These are phyloP conservation scores for Suillus clintonianus DNA, from an alignment of 768 basidiomycete genomes.

Conservation along the genomic window DNA sequence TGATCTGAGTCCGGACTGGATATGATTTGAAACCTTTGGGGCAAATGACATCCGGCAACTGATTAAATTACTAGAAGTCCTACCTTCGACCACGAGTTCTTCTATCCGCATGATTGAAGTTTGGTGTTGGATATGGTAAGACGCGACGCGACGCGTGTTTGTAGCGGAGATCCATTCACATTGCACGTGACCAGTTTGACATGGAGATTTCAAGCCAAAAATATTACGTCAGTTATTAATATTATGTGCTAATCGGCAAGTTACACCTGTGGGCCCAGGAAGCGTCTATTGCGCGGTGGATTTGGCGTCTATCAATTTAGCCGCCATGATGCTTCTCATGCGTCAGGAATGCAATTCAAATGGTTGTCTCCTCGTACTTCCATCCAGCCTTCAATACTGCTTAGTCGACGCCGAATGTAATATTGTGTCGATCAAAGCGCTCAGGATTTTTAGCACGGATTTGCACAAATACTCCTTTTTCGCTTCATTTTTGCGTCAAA, in stretches of 20 bases:
- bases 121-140: neutral
- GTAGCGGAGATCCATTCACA: slow-evolving; percentile 24
- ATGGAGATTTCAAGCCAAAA: neutral
- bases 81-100: slow-evolving; percentile 92
- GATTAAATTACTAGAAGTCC: neutral
- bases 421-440: neutral
- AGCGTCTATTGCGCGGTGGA: neutral
- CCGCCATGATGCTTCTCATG: neutral
- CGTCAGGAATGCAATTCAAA: neutral
- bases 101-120: slow-evolving; percentile 80
- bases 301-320: neutral
- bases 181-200: slow-evolving; percentile 16
- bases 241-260: neutral
- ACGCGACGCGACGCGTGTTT: slow-evolving; percentile 37
- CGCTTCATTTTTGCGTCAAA: slow-evolving; percentile 1
- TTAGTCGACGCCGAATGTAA: neutral
- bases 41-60: neutral
- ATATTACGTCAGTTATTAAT: neutral
- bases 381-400: neutral
- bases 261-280: neutral
- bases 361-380: neutral
- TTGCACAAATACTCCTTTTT: neutral
- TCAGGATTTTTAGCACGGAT: neutral
- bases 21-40: slow-evolving; percentile 92
- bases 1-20: slow-evolving; percentile 92